Base-by-base conservation (phyloP, 2,329 filamentous ascomycete species). In the Alternaria arborescens region DNA sequence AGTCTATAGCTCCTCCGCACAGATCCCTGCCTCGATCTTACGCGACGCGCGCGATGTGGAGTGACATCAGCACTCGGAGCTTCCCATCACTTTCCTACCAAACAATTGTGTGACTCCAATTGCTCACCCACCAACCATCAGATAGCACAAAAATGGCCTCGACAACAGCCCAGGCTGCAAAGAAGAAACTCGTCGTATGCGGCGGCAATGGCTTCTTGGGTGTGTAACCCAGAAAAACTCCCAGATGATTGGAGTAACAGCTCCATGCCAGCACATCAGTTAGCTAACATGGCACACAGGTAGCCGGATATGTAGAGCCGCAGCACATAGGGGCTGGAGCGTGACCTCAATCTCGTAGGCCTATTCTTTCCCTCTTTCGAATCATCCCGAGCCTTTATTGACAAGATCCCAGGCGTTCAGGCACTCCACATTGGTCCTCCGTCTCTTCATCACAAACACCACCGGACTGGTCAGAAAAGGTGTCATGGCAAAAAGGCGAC, bases 141-240 rank as follows among this genome's bases (percentile, higher is more conserved):
- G 55, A 61, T 63, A 59, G 61, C 52, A 34, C 51, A 53, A 58
- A 76, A 79, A 87, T 88, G 79, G 72, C 85, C 51, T 83, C 85
- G 65, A 84, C 85, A 11, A 53, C 57, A 50, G 86, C 87, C 78
- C 71, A 84, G 54, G 83, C 85, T 66, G 84, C 85, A 51, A 83
- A 88, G 58, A 97, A 93, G 82, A 90, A 88, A 80, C 84, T 99
- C 43, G 89, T 98, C 42, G 93, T 99, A 55, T 96, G 92, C 68
- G 95, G 95, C 69, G 94, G 94, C 61, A 97, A 92, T 79, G 94
- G 95, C 34, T 99, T 98, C 77, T 81, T 99, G 26, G 93, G 93
- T 80, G 75, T 30, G 75, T 72, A 86, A 36, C 36, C 2, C 24
- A 14, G 6, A 46, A 44, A 11, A 28, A 14, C 14, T 20, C 20